Percentiles rank a stretch among this genome's conserved stretches.
Evolutionary conservation across 2,329 filamentous ascomycete species (phyloP).

Genomic region (Blumeriella jaapii): DNA sequence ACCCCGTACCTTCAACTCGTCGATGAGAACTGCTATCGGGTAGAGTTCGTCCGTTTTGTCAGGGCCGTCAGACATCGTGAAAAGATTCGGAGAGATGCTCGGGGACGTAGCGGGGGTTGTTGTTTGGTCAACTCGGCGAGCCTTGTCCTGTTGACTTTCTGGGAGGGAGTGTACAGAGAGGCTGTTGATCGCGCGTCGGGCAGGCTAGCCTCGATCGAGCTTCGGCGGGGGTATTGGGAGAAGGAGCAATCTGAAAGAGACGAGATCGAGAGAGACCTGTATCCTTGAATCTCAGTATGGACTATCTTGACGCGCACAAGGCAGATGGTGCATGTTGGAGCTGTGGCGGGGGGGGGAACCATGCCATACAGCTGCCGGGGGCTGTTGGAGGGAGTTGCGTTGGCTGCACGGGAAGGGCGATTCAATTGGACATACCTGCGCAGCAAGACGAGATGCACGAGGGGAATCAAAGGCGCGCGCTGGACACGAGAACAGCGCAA

Average conservation of each 20-base stretch:
- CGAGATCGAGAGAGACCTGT: slow-evolving; percentile 4
- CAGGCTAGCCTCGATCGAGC: slow-evolving; percentile 12
- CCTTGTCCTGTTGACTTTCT: slow-evolving; percentile 27
- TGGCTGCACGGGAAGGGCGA: slow-evolving; percentile 4
- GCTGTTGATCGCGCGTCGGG: slow-evolving; percentile 25
- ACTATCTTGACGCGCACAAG: slow-evolving; percentile 5
- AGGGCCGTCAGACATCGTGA: slow-evolving; percentile 77
- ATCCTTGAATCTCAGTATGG: slow-evolving; percentile 11
- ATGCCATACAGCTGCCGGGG: slow-evolving; percentile 17
- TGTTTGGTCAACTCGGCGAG: slow-evolving; percentile 24
- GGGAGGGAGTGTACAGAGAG: slow-evolving; percentile 10
- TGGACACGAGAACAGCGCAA: slow-evolving; percentile 4
- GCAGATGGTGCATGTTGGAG: slow-evolving; percentile 10
- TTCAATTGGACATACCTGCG: slow-evolving; percentile 22
- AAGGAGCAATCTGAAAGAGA: neutral
- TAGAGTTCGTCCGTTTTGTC: slow-evolving; percentile 97
- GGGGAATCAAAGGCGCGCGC: neutral
- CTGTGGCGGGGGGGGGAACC: slow-evolving; percentile 19
- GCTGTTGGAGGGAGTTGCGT: slow-evolving; percentile 11
- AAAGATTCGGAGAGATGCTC: slow-evolving; percentile 24
- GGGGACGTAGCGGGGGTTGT: slow-evolving; percentile 23
- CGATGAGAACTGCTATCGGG: slow-evolving; percentile 98
- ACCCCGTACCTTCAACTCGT: slow-evolving; percentile 81
- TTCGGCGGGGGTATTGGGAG: slow-evolving; percentile 1
- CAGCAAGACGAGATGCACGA: slow-evolving; percentile 8